phyloP scores from a whole-genome alignment of 371 early-diverging fungal species.

The Scutellospora calospora region DNA sequence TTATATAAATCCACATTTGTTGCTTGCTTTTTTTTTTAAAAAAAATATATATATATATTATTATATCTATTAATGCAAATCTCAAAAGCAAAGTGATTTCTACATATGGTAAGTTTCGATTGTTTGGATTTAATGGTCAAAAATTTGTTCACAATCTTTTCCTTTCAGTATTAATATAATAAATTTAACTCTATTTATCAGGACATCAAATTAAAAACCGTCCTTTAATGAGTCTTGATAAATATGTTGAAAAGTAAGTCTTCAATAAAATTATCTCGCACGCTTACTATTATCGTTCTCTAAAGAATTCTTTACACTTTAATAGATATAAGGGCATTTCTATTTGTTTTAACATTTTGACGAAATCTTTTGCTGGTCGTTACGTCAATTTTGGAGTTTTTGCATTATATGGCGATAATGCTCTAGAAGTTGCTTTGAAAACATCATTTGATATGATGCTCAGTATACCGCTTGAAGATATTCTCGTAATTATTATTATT shows the following conservation, averaged over 20 bases:
- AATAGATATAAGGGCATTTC: conserved; percentile 81
- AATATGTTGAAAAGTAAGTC: conserved; percentile 47
- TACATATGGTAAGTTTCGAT: conserved; percentile 46
- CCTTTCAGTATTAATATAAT: background rate
- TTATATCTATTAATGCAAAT: conserved; percentile 14
- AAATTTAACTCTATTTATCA: background rate
- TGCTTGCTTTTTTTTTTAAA: background rate
- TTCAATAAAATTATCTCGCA: background rate
- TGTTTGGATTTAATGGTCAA: background rate
- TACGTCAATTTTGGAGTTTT: conserved; percentile 95
- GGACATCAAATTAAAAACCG: conserved; percentile 3
- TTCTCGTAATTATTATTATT: conserved; percentile 63
- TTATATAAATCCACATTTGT: background rate
- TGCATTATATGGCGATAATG: conserved; percentile 88
- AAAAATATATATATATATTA: too few relatives aligned
- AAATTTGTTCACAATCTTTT: background rate
- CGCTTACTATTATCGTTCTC: background rate
- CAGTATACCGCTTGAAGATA: conserved; percentile 74
- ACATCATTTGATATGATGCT: conserved; percentile 77
- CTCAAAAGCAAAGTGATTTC: conserved; percentile 48
- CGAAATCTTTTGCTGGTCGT: conserved; percentile 76
- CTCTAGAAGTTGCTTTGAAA: conserved; percentile 75
- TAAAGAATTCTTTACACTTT: background rate
- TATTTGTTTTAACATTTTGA: conserved; percentile 78
- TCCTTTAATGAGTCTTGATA: conserved; percentile 27